A percentile compares a stretch with the other conserved stretches of the same genome.
Conservation (phyloP, 2,329 filamentous ascomycete genomes). For the Metarhizium brunneum region DNA sequence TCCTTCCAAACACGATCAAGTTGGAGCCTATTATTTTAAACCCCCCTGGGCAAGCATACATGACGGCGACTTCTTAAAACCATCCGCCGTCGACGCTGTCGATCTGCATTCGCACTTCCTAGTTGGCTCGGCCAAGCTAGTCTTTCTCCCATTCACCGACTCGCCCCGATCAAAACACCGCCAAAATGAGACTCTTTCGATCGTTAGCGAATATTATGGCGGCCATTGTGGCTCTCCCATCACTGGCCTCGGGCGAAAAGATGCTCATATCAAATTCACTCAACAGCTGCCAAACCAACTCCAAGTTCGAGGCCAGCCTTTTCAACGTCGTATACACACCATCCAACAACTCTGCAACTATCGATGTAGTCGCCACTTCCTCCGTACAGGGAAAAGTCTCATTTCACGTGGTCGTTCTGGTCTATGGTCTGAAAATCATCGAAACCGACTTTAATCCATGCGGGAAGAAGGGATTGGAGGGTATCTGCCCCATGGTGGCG, state of each 20-base stretch:
- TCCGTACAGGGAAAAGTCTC: slow-evolving; percentile 55
- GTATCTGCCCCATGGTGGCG: slow-evolving; percentile 83
- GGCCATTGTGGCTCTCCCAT: slow-evolving; percentile 4
- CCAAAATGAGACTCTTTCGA: slow-evolving; percentile 4
- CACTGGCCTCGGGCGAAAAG: slow-evolving; percentile 2
- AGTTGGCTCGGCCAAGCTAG: not conserved
- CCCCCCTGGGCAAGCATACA: not conserved
- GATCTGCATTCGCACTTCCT: not conserved
- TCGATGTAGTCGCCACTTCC: slow-evolving; percentile 68
- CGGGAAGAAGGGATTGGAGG: slow-evolving; percentile 47
- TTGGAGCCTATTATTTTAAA: too few species aligned
- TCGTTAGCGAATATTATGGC: slow-evolving; percentile 1
- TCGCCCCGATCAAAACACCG: not conserved
- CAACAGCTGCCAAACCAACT: slow-evolving; percentile 69
- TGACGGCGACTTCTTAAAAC: not conserved
- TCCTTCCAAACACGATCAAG: too few species aligned
- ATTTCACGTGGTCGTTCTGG: slow-evolving; percentile 46
- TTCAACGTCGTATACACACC: slow-evolving; percentile 74
- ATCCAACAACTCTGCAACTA: slow-evolving; percentile 55
- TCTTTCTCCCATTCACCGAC: not conserved
- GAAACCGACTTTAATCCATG: slow-evolving; percentile 63
- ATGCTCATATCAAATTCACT: slow-evolving; percentile 50
- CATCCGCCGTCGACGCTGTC: not conserved
- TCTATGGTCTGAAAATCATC: slow-evolving; percentile 54
- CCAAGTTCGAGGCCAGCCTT: slow-evolving; percentile 70